These are phyloP conservation scores for Salvia sclarea DNA, from an alignment of 305 asterid species.

Conservation along the genomic window DNA sequence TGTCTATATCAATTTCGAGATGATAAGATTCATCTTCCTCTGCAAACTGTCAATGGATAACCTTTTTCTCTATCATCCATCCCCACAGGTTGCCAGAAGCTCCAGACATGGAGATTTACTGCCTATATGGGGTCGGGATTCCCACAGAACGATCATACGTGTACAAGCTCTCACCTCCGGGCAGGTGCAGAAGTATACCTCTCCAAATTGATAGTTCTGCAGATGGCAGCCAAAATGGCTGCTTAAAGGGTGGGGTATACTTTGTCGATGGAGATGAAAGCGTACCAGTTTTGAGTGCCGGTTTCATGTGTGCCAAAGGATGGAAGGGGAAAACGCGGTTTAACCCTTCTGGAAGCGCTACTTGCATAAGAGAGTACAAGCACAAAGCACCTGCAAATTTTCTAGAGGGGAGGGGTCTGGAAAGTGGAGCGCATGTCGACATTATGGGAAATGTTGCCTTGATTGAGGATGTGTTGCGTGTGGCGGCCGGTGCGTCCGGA, in stretches of 20 bases:
- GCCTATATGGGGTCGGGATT: conserved; percentile 79
- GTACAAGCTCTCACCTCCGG: conserved; percentile 56
- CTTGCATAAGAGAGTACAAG: conserved; percentile 64
- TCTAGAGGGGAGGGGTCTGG: conserved; percentile 80
- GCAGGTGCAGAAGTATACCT: conserved; percentile 75
- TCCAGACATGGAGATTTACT: conserved; percentile 80
- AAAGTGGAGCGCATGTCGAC: conserved; percentile 85
- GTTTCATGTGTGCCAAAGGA: conserved; percentile 84
- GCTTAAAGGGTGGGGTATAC: conserved; percentile 77
- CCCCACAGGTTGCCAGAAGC: conserved; percentile 75
- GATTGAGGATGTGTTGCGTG: conserved; percentile 75
- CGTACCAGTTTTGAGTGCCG: conserved; percentile 74
- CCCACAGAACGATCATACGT: conserved; percentile 86
- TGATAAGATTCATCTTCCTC: not conserved
- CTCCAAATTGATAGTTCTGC: conserved; percentile 81
- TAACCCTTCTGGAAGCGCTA: conserved; percentile 75
- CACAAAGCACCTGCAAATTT: conserved; percentile 74
- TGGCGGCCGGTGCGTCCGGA: conserved; percentile 73
- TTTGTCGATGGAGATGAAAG: conserved; percentile 82
- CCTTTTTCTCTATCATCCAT: not conserved
- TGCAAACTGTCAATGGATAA: not conserved
- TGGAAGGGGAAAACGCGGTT: conserved; percentile 84
- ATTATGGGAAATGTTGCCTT: conserved; percentile 83
- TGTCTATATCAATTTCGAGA: not conserved
- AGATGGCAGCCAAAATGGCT: conserved; percentile 53